These are phyloP conservation scores for Penicillium coffeae DNA, from an alignment of 495 filamentous ascomycete genomes.

Conservation along the genomic window DNA sequence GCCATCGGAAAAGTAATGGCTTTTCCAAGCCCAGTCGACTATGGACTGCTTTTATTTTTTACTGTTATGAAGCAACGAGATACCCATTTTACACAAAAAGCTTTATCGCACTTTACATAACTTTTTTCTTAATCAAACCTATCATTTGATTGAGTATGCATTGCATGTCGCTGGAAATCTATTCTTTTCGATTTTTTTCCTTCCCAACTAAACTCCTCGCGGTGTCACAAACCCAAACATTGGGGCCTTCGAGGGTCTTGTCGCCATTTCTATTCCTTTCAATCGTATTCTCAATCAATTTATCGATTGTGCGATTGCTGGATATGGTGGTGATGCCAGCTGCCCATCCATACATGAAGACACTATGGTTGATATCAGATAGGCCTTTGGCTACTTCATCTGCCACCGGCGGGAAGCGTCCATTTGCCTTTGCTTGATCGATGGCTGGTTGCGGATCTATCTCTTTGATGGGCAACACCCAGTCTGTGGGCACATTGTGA, in stretches of 20 bases:
- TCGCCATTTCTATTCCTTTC: slow-evolving; percentile 35
- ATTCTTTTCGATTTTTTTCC: slow-evolving; percentile 47
- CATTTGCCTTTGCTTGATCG: slow-evolving; percentile 16
- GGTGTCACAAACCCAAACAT: slow-evolving; percentile 59
- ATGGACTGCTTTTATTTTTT: not conserved
- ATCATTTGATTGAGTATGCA: not conserved
- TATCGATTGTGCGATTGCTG: slow-evolving; percentile 61
- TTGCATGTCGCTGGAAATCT: slow-evolving; percentile 6
- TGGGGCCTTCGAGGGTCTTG: slow-evolving; percentile 48
- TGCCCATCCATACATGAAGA: slow-evolving; percentile 68
- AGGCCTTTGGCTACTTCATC: slow-evolving; percentile 42
- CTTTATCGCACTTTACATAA: not conserved
- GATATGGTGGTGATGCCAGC: slow-evolving; percentile 58
- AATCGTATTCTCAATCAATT: slow-evolving; percentile 55
- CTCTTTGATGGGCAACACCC: slow-evolving; percentile 50
- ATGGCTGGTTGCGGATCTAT: slow-evolving; percentile 38
- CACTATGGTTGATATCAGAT: slow-evolving; percentile 60
- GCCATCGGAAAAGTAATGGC: slow-evolving; percentile 29
- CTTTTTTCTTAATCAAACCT: not conserved
- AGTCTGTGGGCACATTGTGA: slow-evolving; percentile 44
- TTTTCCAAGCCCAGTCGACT: not conserved
- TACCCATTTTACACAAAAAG: slow-evolving; percentile 2
- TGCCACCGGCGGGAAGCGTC: slow-evolving; percentile 35
- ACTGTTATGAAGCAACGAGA: slow-evolving; percentile 1
- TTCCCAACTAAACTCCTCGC: slow-evolving; percentile 64